These are phyloP conservation scores for Darksidea phi DNA, from an alignment of 495 filamentous ascomycete species.

Conservation along the genomic window DNA sequence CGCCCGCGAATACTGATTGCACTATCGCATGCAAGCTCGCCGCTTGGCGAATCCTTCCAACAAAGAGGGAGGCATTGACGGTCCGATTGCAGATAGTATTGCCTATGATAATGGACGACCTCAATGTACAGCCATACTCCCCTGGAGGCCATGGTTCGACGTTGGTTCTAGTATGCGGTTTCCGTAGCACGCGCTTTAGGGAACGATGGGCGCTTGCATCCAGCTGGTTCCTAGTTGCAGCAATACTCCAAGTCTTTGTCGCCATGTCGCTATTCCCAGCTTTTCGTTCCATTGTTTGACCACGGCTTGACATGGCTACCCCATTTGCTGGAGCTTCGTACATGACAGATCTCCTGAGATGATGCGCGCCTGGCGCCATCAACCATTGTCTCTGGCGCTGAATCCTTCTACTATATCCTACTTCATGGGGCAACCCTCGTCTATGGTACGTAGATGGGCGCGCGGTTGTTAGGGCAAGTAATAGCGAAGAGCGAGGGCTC, in stretches of 20 bases:
- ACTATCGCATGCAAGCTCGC: not conserved
- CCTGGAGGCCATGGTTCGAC: not conserved
- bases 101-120: not conserved
- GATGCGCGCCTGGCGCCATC: not conserved
- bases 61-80: not conserved
- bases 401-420: not conserved
- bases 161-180: not conserved
- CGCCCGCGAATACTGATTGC: no score
- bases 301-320: no score
- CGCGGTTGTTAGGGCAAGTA: not conserved
- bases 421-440: not conserved
- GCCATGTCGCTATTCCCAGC: no score
- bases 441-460: not conserved
- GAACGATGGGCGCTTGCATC: no score
- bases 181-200: no score
- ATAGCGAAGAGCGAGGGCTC: not conserved
- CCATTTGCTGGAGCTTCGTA: no score
- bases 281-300: no score
- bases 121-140: not conserved
- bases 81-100: constrained; percentile 1
- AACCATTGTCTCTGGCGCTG: not conserved
- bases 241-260: no score
- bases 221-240: no score
- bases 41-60: constrained; percentile 1
- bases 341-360: no score